Evolutionary conservation across 495 filamentous ascomycete genomes (phyloP).

Genomic region (Hyaloscypha hepaticicola): DNA sequence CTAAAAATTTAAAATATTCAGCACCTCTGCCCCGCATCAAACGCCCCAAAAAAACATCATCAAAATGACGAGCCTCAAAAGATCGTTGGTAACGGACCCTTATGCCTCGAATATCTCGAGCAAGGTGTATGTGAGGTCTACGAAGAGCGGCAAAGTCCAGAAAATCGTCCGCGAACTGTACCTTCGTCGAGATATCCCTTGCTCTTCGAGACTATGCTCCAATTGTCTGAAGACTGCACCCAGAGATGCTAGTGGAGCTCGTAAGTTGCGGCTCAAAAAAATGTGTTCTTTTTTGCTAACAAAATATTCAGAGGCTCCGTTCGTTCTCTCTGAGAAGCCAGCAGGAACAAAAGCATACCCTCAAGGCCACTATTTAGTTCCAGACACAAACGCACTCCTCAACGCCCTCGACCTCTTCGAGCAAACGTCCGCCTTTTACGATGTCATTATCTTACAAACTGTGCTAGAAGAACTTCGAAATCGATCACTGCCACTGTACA

Average conservation of each 20-base stretch:
- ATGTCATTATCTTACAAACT: conserved; percentile 92
- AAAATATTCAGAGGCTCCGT: conserved; percentile 59
- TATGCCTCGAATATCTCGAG: conserved; percentile 76
- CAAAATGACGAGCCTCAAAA: conserved; percentile 87
- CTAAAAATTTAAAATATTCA: not conserved
- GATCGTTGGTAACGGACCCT: conserved; percentile 66
- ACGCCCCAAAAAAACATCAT: conserved; percentile 7
- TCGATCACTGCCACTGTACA: conserved; percentile 90
- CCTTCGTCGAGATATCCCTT: conserved; percentile 93
- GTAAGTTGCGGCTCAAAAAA: conserved; percentile 43
- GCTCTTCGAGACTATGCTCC: conserved; percentile 86
- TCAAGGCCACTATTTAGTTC: conserved; percentile 90
- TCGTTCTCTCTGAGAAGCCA: conserved; percentile 83
- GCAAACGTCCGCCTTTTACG: conserved; percentile 85
- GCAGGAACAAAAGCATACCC: conserved; percentile 78
- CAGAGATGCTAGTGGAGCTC: conserved; percentile 71
- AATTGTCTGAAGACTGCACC: conserved; percentile 69
- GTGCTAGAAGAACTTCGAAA: conserved; percentile 95
- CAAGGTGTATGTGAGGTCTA: conserved; percentile 91
- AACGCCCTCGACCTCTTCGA: conserved; percentile 97
- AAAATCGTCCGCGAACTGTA: conserved; percentile 98
- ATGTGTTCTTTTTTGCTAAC: conserved; percentile 18
- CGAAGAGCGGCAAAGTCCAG: conserved; percentile 92
- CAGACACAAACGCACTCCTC: conserved; percentile 94
- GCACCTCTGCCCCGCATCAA: conserved; percentile 9